phyloP scores from a whole-genome alignment of 2,329 filamentous ascomycete genomes.

The Tolypocladium amazonense region DNA sequence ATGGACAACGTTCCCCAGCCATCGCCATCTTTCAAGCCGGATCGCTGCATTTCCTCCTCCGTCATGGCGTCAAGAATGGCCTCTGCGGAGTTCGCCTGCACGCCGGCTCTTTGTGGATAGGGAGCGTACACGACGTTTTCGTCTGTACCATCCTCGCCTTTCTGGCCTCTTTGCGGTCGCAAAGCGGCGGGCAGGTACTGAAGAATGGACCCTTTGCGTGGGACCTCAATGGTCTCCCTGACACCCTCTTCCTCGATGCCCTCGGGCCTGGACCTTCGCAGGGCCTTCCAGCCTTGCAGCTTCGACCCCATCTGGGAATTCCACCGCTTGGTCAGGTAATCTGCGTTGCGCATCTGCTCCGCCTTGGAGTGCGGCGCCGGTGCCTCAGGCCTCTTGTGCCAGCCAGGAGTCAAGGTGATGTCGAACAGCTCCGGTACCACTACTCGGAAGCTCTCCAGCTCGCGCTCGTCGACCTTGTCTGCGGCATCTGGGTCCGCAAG shows the following conservation, averaged over 20 bases:
- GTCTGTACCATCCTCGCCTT: conserved; percentile 3
- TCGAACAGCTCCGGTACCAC: conserved; percentile 43
- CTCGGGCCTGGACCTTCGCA: conserved; percentile 30
- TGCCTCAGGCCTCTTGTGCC: conserved; percentile 32
- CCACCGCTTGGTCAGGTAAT: conserved; percentile 38
- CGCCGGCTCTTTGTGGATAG: conserved; percentile 28
- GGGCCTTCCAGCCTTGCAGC: conserved; percentile 32
- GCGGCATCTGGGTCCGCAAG: conserved; percentile 13
- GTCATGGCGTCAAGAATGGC: conserved; percentile 33
- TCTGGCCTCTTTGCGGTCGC: conserved; percentile 1
- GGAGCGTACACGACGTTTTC: conserved; percentile 18
- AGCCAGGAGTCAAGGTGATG: conserved; percentile 42
- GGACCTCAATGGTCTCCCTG: conserved; percentile 4
- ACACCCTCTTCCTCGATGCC: conserved; percentile 13
- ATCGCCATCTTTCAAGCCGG: conserved; percentile 28
- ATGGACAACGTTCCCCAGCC: conserved; percentile 28
- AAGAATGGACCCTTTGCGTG: conserved; percentile 5
- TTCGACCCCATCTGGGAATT: conserved; percentile 30
- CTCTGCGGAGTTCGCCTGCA: conserved; percentile 28
- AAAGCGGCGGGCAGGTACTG: conserved; percentile 7
- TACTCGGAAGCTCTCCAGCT: conserved; percentile 34
- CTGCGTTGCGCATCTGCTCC: conserved; percentile 44
- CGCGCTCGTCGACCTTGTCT: conserved; percentile 14
- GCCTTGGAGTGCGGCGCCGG: conserved; percentile 33
- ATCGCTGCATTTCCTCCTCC: conserved; percentile 34